These are phyloP conservation scores for Alternaria atra DNA, from an alignment of 2,329 filamentous ascomycete genomes.

Conservation along the genomic window DNA sequence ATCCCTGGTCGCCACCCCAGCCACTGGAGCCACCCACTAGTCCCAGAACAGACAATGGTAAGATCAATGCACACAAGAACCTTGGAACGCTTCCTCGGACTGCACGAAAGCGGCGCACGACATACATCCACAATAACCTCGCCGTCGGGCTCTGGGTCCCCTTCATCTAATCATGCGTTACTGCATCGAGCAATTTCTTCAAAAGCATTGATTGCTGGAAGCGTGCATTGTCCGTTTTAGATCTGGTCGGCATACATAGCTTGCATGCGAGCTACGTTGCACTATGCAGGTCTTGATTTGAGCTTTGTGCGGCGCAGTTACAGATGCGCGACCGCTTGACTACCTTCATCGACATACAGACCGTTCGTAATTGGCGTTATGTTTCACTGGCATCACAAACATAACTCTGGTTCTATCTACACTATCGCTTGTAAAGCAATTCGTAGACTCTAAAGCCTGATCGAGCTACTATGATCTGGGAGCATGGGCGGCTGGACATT, in stretches of 20 bases:
- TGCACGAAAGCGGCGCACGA: neutral
- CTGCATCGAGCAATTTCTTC: neutral
- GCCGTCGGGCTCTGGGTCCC: neutral
- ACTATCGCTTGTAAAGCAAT: neutral
- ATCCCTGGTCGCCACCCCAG: neutral
- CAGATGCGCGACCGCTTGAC: neutral
- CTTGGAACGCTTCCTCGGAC: neutral
- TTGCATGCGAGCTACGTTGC: neutral
- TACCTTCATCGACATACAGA: neutral
- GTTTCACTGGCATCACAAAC: neutral
- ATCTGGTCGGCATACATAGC: neutral
- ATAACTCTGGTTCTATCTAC: neutral
- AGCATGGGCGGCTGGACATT: neutral
- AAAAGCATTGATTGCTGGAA: neutral
- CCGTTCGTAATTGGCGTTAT: neutral
- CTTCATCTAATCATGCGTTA: neutral
- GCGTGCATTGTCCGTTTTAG: constrained; percentile 6
- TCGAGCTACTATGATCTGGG: neutral
- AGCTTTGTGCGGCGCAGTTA: neutral
- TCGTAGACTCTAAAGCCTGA: neutral
- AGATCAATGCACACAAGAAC: neutral
- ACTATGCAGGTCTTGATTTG: neutral
- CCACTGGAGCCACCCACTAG: neutral
- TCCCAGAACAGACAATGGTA: constrained; percentile 18
- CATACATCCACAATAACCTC: neutral